Evolutionary conservation across 2,329 filamentous ascomycete genomes (phyloP).

Genomic region (Trichoderma lentiforme): DNA sequence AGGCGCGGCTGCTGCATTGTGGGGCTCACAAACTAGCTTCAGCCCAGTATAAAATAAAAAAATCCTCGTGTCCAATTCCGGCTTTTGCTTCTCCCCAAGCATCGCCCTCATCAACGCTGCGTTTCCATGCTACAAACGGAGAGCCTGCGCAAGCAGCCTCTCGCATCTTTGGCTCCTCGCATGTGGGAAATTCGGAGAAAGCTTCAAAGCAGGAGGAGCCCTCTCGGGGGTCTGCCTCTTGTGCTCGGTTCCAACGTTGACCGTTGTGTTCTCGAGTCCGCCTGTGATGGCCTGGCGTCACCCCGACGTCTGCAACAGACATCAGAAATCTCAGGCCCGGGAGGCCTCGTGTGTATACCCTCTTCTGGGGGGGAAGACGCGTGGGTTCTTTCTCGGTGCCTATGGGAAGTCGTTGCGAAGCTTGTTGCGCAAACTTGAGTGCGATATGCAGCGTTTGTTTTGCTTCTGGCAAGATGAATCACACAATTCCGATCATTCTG

Average conservation of each 20-base stretch:
- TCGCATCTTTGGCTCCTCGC: conserved; percentile 41
- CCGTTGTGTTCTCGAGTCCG: conserved; percentile 48
- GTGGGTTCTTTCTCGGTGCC: conserved; percentile 42
- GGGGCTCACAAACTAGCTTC: conserved; percentile 5
- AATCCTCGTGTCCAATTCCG: conserved; percentile 15
- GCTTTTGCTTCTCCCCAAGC: conserved; percentile 49
- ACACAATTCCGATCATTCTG: conserved; percentile 95
- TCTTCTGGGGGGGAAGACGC: conserved; percentile 18
- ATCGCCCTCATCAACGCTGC: conserved; percentile 87
- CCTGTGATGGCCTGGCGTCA: conserved; percentile 87
- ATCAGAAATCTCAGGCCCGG: conserved; percentile 81
- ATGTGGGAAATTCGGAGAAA: conserved; percentile 99
- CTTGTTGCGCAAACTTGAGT: conserved; percentile 79
- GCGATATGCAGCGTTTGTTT: conserved; percentile 80
- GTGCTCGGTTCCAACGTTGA: conserved; percentile 27
- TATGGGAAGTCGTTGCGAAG: conserved; percentile 94
- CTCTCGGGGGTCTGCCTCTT: conserved; percentile 1
- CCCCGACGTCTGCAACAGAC: conserved; percentile 75
- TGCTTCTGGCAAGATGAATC: conserved; percentile 38
- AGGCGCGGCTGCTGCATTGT: not conserved
- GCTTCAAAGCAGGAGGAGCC: conserved; percentile 54
- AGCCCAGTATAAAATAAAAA: conserved; percentile 6
- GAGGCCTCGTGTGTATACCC: conserved; percentile 20
- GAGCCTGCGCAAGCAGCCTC: conserved; percentile 31
- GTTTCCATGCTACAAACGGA: conserved; percentile 92